Evolutionary conservation across 2,329 filamentous ascomycete species (phyloP).

Genomic region (Botrytis porri): DNA sequence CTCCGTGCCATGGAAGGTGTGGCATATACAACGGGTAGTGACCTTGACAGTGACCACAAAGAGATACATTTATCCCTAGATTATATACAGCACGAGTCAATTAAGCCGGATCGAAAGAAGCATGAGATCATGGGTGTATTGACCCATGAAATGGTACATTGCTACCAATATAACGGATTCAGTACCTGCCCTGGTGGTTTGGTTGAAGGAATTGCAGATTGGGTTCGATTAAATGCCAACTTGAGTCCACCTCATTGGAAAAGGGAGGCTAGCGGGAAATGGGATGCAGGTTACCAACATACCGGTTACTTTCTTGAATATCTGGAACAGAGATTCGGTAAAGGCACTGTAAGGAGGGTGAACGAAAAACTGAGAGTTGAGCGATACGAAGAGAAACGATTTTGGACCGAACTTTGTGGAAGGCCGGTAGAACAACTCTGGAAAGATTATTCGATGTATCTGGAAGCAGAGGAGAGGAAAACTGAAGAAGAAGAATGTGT

Average conservation of each 20-base stretch:
- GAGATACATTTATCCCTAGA: constrained; percentile 83
- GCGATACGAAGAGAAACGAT: constrained; percentile 60
- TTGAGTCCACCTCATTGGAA: constrained; percentile 84
- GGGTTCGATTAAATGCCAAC: constrained; percentile 73
- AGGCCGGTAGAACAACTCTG: constrained; percentile 66
- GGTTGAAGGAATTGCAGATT: constrained; percentile 90
- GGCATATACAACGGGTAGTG: constrained; percentile 80
- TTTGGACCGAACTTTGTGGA: constrained; percentile 70
- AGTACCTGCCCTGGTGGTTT: constrained; percentile 68
- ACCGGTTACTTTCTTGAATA: constrained; percentile 91
- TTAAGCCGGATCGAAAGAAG: constrained; percentile 44
- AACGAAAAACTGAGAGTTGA: constrained; percentile 65
- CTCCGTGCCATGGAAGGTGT: constrained; percentile 78
- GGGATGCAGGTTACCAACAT: constrained; percentile 87
- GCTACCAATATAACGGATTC: constrained; percentile 75
- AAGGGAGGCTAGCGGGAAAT: constrained; percentile 52
- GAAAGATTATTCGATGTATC: constrained; percentile 61
- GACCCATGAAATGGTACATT: constrained; percentile 92
- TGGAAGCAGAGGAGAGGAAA: constrained; percentile 30
- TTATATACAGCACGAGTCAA: constrained; percentile 58
- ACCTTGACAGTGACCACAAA: constrained; percentile 82
- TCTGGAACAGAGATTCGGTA: constrained; percentile 65
- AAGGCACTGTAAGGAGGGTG: constrained; percentile 57
- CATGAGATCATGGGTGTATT: constrained; percentile 78
- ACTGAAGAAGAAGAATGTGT: constrained; percentile 35